Conservation (phyloP, 2,329 filamentous ascomycete genomes). For the Xylaria sp. region DNA sequence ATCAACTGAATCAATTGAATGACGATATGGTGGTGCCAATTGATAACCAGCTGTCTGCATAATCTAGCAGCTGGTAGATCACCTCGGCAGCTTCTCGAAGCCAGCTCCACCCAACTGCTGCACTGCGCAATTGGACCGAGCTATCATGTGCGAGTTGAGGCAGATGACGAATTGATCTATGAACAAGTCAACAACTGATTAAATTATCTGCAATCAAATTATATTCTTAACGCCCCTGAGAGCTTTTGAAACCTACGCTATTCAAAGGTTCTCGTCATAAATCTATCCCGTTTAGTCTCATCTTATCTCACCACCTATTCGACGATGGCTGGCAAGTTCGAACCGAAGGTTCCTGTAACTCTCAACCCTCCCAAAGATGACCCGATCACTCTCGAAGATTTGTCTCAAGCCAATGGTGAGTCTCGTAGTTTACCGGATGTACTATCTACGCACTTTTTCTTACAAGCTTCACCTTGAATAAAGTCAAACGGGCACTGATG, state of each 20-base stretch:
- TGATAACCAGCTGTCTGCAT: constrained; percentile 1
- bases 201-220: constrained; percentile 3
- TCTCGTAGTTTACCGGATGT: constrained; percentile 22
- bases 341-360: constrained; percentile 79
- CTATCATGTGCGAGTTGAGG: constrained; percentile 10
- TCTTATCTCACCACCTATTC: constrained; percentile 15
- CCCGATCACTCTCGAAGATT: constrained; percentile 80
- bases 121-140: not conserved
- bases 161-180: constrained; percentile 16
- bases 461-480: not conserved
- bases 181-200: constrained; percentile 7
- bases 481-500: constrained; percentile 10
- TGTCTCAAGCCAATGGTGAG: constrained; percentile 85
- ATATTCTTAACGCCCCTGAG: not conserved
- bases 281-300: not conserved
- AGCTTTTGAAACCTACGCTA: not conserved
- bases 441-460: not conserved
- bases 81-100: constrained; percentile 23
- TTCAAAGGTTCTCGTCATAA: not conserved
- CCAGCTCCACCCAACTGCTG: not conserved
- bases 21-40: constrained; percentile 17
- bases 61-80: not conserved
- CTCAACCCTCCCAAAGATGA: constrained; percentile 89
- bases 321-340: constrained; percentile 73
- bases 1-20: not conserved